phyloP scores from a whole-genome alignment of 2,329 filamentous ascomycete genomes.

The Colletotrichum sp. region DNA sequence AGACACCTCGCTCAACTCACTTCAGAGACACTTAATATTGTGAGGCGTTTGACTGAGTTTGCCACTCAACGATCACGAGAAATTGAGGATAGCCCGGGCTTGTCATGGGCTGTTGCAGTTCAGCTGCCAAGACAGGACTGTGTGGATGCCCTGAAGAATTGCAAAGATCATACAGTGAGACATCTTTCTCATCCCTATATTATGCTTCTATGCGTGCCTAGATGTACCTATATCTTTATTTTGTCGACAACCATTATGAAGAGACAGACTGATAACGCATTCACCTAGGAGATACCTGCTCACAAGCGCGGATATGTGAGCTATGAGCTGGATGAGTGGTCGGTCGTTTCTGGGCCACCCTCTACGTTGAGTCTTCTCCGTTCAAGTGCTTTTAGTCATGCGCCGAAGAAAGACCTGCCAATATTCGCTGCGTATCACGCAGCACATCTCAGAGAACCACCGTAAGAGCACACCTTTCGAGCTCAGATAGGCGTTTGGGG shows the following conservation, averaged over 20 bases:
- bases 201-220: background rate
- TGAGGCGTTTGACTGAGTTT: background rate
- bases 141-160: background rate
- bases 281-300: background rate
- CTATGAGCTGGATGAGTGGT: background rate
- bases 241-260: background rate
- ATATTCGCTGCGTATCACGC: background rate
- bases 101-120: background rate
- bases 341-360: background rate
- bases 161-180: background rate
- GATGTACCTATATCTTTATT: background rate
- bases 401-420: background rate
- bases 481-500: background rate
- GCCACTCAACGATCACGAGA: background rate
- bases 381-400: background rate
- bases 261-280: background rate
- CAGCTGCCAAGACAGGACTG: background rate
- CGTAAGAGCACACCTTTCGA: background rate
- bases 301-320: background rate
- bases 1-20: background rate
- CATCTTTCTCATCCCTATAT: rapidly evolving
- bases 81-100: background rate
- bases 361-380: background rate
- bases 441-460: background rate
- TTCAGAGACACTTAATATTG: background rate